phyloP scores from a whole-genome alignment of 768 basidiomycete genomes.

The Leccinum broughii region DNA sequence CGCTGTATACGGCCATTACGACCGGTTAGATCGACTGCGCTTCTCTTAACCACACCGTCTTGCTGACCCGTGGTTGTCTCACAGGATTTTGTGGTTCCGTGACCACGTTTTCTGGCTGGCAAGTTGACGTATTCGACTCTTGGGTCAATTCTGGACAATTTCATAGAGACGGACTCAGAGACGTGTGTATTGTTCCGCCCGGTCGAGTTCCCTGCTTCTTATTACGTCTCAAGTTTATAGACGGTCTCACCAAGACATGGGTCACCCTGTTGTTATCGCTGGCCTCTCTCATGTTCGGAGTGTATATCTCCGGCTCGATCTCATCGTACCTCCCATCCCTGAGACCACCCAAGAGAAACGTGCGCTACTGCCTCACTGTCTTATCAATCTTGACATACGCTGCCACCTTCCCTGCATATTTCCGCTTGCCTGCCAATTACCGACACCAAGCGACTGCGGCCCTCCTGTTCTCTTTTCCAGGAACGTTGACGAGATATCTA shows the following conservation, averaged over 20 bases:
- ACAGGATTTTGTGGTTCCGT: constrained; percentile 92
- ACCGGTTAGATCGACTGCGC: constrained; percentile 56
- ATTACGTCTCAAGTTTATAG: constrained; percentile 62
- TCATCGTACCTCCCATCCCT: constrained; percentile 43
- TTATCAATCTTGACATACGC: constrained; percentile 69
- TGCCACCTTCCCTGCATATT: constrained; percentile 77
- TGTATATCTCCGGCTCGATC: constrained; percentile 52
- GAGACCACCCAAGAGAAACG: constrained; percentile 40
- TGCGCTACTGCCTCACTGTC: constrained; percentile 52
- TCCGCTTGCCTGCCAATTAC: constrained; percentile 63
- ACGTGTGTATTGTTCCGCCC: constrained; percentile 49
- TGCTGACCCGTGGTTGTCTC: not conserved
- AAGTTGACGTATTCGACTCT: constrained; percentile 80
- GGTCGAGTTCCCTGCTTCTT: not conserved
- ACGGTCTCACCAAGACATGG: constrained; percentile 78
- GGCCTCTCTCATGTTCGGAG: constrained; percentile 76
- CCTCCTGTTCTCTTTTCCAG: constrained; percentile 87
- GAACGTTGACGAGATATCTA: constrained; percentile 79
- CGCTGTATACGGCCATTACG: constrained; percentile 83
- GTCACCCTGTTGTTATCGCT: constrained; percentile 78
- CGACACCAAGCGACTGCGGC: constrained; percentile 85
- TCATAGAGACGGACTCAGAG: constrained; percentile 62
- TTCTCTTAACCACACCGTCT: not conserved
- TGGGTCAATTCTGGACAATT: constrained; percentile 71
- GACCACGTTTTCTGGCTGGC: constrained; percentile 97